Evolutionary conservation across 2,329 filamentous ascomycete species (phyloP), one percentile per base, ranked within the genome.

Genomic region (Colletotrichum sp.): DNA sequence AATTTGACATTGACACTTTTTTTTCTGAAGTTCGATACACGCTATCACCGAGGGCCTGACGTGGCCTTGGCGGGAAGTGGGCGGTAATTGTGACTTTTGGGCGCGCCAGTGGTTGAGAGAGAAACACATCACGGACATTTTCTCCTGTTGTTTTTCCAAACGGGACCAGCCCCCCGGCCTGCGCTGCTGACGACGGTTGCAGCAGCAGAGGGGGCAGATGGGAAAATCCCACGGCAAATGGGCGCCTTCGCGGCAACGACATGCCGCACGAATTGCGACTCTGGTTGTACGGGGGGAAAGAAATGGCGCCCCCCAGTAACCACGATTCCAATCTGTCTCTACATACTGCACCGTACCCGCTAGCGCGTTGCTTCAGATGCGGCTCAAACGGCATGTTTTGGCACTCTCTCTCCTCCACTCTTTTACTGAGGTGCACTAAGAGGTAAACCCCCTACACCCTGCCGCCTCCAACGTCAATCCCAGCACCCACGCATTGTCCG

Each of bases 311-410:
- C 39, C 39, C 44, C 18, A 12, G 44, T 49, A 49, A 21, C 10
- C 6, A 49, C 39, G 39, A 44, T 44, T 44, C 18, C 9, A 44
- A 44, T 44, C 39, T 12, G 39, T 44, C 9, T 44, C 39, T 44
- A 26, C 5, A 6, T 26, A 44, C 39, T 44, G 28, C 26, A 44
- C 39, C 39, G 18, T 62, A 32, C 34, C 13, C 24, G 24, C 15
- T 68, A 52, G 32, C 64, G 44, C 44, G 44, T 62, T 62, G 69
- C 70, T 28, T 76, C 73, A 76, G 57, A 64, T 76, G 73, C 64
- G 73, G 73, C 73, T 76, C 73, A 73, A 76, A 69, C 73, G 69
- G 69, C 73, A 69, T 34, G 69, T 76, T 76, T 63, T 67, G 34
- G 69, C 34, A 36, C 12, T 24, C 59, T 32, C 0, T 28, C 55